Base-by-base conservation (phyloP, 2,329 filamentous ascomycete genomes). In the Claviceps paspali region DNA sequence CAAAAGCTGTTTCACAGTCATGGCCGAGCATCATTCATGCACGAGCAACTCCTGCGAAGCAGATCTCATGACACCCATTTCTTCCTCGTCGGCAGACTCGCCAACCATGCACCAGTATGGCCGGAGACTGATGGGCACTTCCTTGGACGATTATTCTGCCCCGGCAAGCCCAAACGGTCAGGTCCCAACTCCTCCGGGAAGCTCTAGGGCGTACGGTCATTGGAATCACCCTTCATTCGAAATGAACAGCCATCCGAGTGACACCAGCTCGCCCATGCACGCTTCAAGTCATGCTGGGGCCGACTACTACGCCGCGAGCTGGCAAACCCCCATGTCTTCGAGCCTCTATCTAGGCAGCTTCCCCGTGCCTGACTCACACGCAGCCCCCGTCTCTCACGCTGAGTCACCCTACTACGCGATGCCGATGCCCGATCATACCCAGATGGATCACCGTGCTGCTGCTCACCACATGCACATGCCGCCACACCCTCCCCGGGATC, bases 161-260 rank as follows among this genome's bases (percentile, higher is more conserved):
- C 51, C 55, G 24, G 49, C 51, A 15, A 52, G 52, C 24, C 46
- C 57, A 21, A 53, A 47, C 29, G 48, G 58, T 6, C 65, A 68
- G 43, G 63, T 64, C 37, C 64, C 61, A 26, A 67, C 64, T 8
- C 65, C 68, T 30, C 63, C 67, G n/a, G 56, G 55, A 29, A 61
- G 59, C 24, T 61, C 64, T 40, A 64, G 57, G 37, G 61, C 68
- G 56, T 65, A 64, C 39, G 49, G 53, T 17, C 48, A 53, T 26
- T 69, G 61, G 59, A 49, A 49, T 43, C 40, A 56, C 38, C 15
- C 21, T 21, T 41, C 46, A 23, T 67, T 68, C 45, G 58, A 62
- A 27, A 52, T 68, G 38, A 57, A 55, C 43, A 52, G 59, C 36
- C 52, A 59, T 17, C 54, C 54, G 22, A 63, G 58, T 40, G 62